phyloP scores from a whole-genome alignment of 202 grass and related monocot species.

The Carex sylvatica region DNA sequence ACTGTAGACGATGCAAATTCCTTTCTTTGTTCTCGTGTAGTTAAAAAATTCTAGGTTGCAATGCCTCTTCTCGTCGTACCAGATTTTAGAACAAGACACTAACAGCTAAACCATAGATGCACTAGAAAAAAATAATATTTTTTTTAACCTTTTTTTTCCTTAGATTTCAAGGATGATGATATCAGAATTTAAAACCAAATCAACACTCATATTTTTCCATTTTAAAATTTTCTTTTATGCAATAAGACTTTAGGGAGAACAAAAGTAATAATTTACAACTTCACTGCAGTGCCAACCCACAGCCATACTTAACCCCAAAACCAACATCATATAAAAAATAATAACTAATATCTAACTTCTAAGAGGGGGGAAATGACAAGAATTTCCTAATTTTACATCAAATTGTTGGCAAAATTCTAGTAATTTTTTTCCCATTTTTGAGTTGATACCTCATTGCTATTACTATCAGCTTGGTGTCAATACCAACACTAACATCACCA shows the following conservation, averaged over 20 bases:
- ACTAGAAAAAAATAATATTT: neutral
- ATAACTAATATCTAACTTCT: conserved; percentile 13
- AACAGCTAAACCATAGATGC: neutral
- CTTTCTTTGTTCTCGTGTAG: too few species aligned
- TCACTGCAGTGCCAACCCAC: conserved; percentile 1
- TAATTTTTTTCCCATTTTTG: conserved; percentile 12
- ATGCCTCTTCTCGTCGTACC: neutral
- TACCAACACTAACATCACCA: neutral
- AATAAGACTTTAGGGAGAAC: conserved; percentile 22
- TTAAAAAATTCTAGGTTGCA: too few species aligned
- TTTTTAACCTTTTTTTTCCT: neutral
- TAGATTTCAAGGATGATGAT: neutral
- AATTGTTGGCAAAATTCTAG: neutral
- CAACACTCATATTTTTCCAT: neutral
- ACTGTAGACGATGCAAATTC: too few species aligned
- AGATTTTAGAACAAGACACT: neutral
- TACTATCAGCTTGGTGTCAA: neutral
- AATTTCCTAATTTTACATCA: conserved; percentile 14
- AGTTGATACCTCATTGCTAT: neutral
- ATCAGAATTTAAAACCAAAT: neutral
- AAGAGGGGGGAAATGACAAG: neutral
- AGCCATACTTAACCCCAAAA: conserved; percentile 15
- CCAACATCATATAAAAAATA: conserved; percentile 3
- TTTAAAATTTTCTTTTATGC: neutral
- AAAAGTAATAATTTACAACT: conserved; percentile 32